A percentile compares a stretch with the other conserved stretches of the same genome.
phyloP scores from a whole-genome alignment of 208 protist genomes.

The Trichomonas gallinae region DNA sequence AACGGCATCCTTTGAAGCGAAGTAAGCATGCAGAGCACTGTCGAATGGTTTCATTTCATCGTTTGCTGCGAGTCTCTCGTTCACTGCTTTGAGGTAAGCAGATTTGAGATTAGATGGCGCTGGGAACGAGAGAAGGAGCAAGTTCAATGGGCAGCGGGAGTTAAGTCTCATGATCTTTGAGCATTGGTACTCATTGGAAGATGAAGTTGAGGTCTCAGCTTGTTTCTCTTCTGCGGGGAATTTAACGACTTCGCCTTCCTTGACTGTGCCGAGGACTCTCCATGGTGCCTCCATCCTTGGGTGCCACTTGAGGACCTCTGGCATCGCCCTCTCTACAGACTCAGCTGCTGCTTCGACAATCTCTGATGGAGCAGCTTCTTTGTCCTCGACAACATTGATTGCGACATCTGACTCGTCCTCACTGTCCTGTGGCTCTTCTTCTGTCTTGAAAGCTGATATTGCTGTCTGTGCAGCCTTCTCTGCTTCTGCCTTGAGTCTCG shows the following conservation, averaged over 20 bases:
- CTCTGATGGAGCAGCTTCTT: neutral
- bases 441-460: neutral
- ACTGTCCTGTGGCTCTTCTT: neutral
- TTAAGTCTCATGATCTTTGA: neutral
- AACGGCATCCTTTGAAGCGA: neutral
- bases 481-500: neutral
- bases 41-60: neutral
- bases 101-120: neutral
- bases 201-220: too few relatives aligned
- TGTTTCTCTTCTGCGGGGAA: neutral
- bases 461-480: neutral
- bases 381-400: neutral
- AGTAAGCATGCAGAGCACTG: neutral
- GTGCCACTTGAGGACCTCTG: neutral
- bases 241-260: neutral
- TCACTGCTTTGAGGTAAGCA: neutral
- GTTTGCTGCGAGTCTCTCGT: neutral
- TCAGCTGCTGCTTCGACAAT: too few relatives aligned
- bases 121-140: neutral
- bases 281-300: constrained; percentile 6
- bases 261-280: neutral
- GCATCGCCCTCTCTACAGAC: neutral
- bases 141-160: neutral
- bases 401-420: neutral
- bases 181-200: neutral